phyloP scores from a whole-genome alignment of 306 rosid genomes.

The Vigna reflexopilosa region DNA sequence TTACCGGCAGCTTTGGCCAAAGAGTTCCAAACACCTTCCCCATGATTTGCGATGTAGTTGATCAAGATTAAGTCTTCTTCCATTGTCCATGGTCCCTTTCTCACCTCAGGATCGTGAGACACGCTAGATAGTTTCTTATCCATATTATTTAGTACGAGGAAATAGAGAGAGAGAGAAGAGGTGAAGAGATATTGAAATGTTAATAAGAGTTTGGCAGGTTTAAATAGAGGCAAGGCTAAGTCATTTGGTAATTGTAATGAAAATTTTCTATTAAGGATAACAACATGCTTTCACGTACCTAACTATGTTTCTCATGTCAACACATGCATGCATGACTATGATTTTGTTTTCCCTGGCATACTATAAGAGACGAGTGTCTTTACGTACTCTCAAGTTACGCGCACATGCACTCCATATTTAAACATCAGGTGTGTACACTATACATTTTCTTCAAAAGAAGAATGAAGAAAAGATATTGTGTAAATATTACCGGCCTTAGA shows the following conservation, averaged over 20 bases:
- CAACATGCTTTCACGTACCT: constrained; percentile 49
- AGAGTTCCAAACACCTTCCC: constrained; percentile 98
- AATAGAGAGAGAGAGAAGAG: constrained; percentile 33
- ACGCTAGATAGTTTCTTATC: constrained; percentile 60
- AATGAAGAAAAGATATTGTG: too few species aligned
- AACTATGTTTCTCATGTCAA: constrained; percentile 44
- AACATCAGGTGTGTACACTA: background rate
- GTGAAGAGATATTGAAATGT: constrained; percentile 24
- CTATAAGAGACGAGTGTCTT: constrained; percentile 5
- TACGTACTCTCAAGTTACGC: background rate
- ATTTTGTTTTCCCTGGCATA: constrained; percentile 17
- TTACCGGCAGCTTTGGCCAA: constrained; percentile 96
- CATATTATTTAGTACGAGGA: constrained; percentile 48
- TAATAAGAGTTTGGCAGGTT: constrained; percentile 57
- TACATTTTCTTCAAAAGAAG: background rate
- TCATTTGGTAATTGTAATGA: constrained; percentile 41
- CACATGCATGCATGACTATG: constrained; percentile 50
- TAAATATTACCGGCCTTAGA: background rate
- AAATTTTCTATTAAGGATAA: constrained; percentile 38
- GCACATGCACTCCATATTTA: background rate
- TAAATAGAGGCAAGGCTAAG: constrained; percentile 59
- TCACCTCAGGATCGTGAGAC: constrained; percentile 84
- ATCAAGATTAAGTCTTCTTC: constrained; percentile 95
- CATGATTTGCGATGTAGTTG: constrained; percentile 91
- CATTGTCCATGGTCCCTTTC: constrained; percentile 99